Evolutionary conservation across 164 flowering plant genomes (phyloP).

Genomic region (Vitis cinerea): DNA sequence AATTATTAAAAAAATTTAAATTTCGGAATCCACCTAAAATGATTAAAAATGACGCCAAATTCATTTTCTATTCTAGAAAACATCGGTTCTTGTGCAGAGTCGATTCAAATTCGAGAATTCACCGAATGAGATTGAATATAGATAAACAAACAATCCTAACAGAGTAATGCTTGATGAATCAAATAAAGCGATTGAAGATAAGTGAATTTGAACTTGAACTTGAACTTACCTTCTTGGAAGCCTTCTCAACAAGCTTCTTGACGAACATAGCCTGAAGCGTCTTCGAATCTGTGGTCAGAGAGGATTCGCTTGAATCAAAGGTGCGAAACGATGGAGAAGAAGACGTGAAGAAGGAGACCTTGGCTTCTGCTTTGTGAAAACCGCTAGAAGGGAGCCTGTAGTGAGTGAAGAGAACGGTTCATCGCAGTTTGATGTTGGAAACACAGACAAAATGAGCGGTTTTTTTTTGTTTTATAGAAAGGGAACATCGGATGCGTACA

Average conservation of each 20-base stretch:
- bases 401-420: conserved; percentile 26
- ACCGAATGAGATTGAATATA: too few species aligned
- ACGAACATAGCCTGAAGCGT: conserved; percentile 47
- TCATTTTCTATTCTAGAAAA: too few species aligned
- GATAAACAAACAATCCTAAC: neutral
- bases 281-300: neutral
- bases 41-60: too few species aligned
- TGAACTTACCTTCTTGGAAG: conserved; percentile 49
- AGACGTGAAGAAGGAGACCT: neutral
- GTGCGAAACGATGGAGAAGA: neutral
- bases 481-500: conserved; percentile 4
- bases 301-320: neutral
- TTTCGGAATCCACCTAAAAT: too few species aligned
- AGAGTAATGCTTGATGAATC: neutral
- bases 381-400: conserved; percentile 9
- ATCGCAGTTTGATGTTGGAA: conserved; percentile 15
- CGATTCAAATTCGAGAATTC: too few species aligned
- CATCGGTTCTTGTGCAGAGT: too few species aligned
- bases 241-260: conserved; percentile 76
- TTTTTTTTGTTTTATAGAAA: neutral
- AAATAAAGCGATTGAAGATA: neutral
- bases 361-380: conserved; percentile 25
- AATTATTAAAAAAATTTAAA: too few species aligned
- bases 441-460: conserved; percentile 6
- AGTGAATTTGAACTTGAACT: neutral